Evolutionary conservation across 148 eudicot species (phyloP).

Genomic region (Rhododendron simsii): DNA sequence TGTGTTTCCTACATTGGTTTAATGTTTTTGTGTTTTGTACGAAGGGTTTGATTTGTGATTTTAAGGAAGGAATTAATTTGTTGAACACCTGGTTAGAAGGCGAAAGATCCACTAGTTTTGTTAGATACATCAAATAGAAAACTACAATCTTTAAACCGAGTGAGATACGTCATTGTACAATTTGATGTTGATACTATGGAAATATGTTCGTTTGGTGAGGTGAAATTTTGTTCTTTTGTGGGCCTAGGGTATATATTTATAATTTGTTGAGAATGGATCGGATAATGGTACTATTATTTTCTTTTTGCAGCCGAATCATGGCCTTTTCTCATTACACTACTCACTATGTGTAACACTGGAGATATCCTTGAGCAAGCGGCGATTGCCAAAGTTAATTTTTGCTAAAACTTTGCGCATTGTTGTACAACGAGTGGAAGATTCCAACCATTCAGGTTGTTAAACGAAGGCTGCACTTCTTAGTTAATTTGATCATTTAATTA

Average conservation of each 20-base stretch:
- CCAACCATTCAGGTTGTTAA: slow-evolving; percentile 43
- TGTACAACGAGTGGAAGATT: slow-evolving; percentile 73
- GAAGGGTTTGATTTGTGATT: too few species aligned
- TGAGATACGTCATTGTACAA: slow-evolving; percentile 73
- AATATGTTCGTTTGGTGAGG: not conserved
- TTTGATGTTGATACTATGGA: not conserved
- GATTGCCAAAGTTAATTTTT: slow-evolving; percentile 62
- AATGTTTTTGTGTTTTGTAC: too few species aligned
- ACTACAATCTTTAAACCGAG: slow-evolving; percentile 58
- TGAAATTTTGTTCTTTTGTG: not conserved
- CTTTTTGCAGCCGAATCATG: slow-evolving; percentile 72
- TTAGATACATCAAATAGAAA: not conserved
- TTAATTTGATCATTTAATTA: not conserved
- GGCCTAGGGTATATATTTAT: not conserved
- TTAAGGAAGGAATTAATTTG: too few species aligned
- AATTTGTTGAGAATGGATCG: not conserved
- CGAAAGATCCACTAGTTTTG: too few species aligned
- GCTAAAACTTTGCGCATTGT: slow-evolving; percentile 78
- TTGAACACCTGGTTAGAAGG: too few species aligned
- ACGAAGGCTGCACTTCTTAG: not conserved
- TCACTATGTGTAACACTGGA: slow-evolving; percentile 61
- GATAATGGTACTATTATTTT: slow-evolving; percentile 6
- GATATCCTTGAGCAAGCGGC: slow-evolving; percentile 65
- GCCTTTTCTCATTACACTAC: slow-evolving; percentile 73
- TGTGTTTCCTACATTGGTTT: too few species aligned